Conservation (phyloP, 495 filamentous ascomycete species). For the Pyrenopolyporus hunteri region DNA sequence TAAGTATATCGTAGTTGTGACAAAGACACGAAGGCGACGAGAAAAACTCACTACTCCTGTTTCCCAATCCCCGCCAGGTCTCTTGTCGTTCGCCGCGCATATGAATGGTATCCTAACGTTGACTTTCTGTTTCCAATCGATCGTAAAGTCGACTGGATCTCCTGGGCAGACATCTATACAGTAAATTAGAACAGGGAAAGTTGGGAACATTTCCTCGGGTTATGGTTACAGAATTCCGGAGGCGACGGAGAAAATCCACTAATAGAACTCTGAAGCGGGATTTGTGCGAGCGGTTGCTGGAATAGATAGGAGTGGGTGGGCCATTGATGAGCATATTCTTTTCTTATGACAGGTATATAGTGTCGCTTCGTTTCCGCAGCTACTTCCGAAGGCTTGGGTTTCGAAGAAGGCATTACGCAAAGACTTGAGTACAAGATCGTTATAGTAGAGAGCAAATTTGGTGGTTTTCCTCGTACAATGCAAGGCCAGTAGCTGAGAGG, state of each 20-base stretch:
- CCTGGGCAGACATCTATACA: conserved; percentile 60
- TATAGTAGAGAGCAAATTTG: background rate
- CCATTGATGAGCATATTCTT: conserved; percentile 54
- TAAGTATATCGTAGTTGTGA: conserved; percentile 13
- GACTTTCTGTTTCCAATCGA: conserved; percentile 59
- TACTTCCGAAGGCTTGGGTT: conserved; percentile 71
- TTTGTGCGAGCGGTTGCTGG: conserved; percentile 49
- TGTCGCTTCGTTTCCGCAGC: conserved; percentile 70
- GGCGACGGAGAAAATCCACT: conserved; percentile 42
- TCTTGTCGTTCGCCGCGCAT: conserved; percentile 75
- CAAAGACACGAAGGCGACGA: background rate
- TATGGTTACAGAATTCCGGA: conserved; percentile 49
- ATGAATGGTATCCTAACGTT: conserved; percentile 65
- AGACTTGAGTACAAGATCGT: background rate
- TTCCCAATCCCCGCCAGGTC: conserved; percentile 79
- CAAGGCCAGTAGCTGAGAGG: conserved; percentile 2
- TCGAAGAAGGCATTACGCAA: conserved; percentile 61
- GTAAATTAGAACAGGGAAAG: background rate
- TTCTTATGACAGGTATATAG: conserved; percentile 65
- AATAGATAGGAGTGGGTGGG: conserved; percentile 57
- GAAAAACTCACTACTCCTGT: conserved; percentile 54
- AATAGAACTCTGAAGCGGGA: conserved; percentile 43
- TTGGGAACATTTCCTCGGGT: background rate
- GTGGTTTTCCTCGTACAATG: background rate
- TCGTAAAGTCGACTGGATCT: conserved; percentile 71